Base-by-base conservation (phyloP, 805 yeast genomes). In the Cyberlindnera veronae region DNA sequence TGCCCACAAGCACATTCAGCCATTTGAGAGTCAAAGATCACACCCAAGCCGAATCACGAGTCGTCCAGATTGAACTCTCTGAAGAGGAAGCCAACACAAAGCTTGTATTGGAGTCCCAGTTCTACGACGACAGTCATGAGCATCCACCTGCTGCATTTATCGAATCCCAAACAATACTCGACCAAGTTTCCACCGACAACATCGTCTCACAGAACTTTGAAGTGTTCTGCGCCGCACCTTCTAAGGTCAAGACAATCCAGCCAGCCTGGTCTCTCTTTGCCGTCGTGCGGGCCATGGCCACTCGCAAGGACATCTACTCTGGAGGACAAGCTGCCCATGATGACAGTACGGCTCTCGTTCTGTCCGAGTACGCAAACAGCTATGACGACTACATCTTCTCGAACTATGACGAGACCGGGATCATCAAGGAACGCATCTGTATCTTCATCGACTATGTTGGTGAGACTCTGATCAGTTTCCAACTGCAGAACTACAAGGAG, bases 201-300 rank as follows among this genome's bases (percentile, higher is more conserved):
- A 49, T 57, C 9, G 60, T 57, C 5, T 37, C 52, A 14, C 58
- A 53, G 15, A 57, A 57, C 34, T 57, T 57, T 31, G 51, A 54
- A 27, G 45, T 44, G 12, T 55, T 54, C 22, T 49, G 46, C 31
- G 33, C 49, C 11, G 40, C 52, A 1, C 52, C 49, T 14, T 31
- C 45, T 9, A 55, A 45, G 28, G 34, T 49, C 11, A 53, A 48
- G 24, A 45, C 17, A 41, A 47, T 59, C 18, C 78, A 78, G 46
- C 81, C 81, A 3, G 42, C 76, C 4, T 77, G 82, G 82, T 62
- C 76, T 0, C 65, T 76, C 33, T 55, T 76, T 1, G 69, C 74
- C 19, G 77, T 79, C 1, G 60, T 73, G 10, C 70, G 68, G 48
- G 70, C 79, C 1, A 74, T 76, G 69, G 65, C 64, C 46, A 53